Evolutionary conservation across 2,329 filamentous ascomycete genomes (phyloP).

Genomic region (Claviceps purpurea): DNA sequence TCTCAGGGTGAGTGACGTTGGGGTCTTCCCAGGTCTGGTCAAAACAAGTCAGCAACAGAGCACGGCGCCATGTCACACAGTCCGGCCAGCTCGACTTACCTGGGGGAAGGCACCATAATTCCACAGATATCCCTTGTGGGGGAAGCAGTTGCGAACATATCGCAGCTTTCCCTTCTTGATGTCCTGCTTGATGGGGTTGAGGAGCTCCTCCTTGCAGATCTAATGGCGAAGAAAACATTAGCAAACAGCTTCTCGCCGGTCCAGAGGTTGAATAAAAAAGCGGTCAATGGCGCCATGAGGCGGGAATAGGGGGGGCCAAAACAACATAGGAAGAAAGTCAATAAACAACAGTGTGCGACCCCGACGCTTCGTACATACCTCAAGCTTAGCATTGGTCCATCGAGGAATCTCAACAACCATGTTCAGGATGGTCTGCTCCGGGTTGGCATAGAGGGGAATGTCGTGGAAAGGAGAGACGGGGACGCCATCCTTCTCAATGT

Average conservation of each 20-base stretch:
- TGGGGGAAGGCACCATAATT: conserved; percentile 99
- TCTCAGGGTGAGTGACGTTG: conserved; percentile 90
- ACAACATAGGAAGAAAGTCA: neutral
- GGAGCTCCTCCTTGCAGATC: conserved; percentile 97
- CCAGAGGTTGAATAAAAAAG: neutral
- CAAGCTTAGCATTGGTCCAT: conserved; percentile 99
- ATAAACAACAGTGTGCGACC: neutral
- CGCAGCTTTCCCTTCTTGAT: conserved; percentile 99
- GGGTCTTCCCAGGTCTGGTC: conserved; percentile 96
- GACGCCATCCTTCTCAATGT: conserved; percentile 93
- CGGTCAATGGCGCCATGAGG: neutral
- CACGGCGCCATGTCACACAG: neutral
- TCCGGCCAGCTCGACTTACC: conserved; percentile 36
- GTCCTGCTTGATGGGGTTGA: conserved; percentile 99
- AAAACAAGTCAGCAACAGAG: neutral
- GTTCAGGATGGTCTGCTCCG: conserved; percentile 91
- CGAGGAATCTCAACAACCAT: conserved; percentile 99
- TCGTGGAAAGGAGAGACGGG: conserved; percentile 96
- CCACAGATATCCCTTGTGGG: conserved; percentile 99
- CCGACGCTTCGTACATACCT: conserved; percentile 46
- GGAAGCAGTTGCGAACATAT: conserved; percentile 99
- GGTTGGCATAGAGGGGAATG: conserved; percentile 93
- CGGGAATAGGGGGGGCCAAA: neutral
- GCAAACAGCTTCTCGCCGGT: conserved; percentile 3
- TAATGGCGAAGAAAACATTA: conserved; percentile 24